A percentile compares a stretch with the other conserved stretches of the same genome.
These are phyloP conservation scores for Stentor roeselii DNA, from an alignment of 73 alveolate species.

Conservation along the genomic window DNA sequence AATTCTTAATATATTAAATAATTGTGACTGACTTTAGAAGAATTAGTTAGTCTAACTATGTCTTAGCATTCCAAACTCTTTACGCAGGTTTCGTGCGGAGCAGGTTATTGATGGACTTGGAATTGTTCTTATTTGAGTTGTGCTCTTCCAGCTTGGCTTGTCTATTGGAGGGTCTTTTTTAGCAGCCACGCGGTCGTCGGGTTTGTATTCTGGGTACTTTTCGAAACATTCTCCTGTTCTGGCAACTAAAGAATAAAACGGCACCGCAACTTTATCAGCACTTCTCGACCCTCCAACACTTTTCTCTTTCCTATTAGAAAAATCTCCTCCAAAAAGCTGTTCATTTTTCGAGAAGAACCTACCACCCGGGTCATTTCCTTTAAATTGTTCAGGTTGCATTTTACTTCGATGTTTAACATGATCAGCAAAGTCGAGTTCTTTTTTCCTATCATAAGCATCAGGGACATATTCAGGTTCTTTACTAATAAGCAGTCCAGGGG, in stretches of 20 bases:
- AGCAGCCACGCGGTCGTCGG: background rate
- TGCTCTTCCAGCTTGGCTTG: background rate
- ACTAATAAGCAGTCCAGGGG: slow-evolving; percentile 15
- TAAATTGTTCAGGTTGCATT: slow-evolving; percentile 43
- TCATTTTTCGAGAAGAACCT: slow-evolving; percentile 33
- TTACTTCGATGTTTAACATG: slow-evolving; percentile 35
- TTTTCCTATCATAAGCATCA: slow-evolving; percentile 57
- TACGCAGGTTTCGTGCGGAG: background rate
- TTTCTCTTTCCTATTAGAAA: slow-evolving; percentile 6
- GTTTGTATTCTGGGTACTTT: background rate
- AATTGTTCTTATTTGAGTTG: background rate
- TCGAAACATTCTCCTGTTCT: background rate
- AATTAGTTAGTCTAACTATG: background rate
- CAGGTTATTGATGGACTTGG: background rate
- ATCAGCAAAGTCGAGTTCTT: slow-evolving; percentile 41
- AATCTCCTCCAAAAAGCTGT: slow-evolving; percentile 40
- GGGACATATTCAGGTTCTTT: slow-evolving; percentile 26
- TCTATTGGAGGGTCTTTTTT: background rate
- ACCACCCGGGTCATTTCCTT: slow-evolving; percentile 26
- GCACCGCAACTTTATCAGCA: background rate
- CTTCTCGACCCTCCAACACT: background rate
- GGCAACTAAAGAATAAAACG: background rate
- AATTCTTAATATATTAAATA: background rate
- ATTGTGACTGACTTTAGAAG: background rate
- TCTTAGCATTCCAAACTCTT: background rate